Percentiles rank a stretch among this genome's conserved stretches.
Evolutionary conservation across 331 rosid species (phyloP).

Genomic region (Erythrophleum ivorense): DNA sequence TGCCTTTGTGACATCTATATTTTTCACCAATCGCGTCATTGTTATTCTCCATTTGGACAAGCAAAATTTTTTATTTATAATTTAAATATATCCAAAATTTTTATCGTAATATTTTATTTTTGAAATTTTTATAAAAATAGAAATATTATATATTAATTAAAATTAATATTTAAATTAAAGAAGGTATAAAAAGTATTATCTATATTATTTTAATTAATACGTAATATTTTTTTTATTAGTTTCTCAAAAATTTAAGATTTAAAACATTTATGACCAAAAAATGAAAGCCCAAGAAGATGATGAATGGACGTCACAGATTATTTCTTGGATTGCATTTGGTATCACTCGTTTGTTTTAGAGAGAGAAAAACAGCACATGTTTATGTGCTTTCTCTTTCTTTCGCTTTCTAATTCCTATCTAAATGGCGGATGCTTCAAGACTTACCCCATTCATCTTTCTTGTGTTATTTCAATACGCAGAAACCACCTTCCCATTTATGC

Average conservation of each 20-base stretch:
- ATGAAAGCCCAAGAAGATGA: slow-evolving; percentile 23
- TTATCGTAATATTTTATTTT: too few relatives aligned
- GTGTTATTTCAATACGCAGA: slow-evolving; percentile 29
- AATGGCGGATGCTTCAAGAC: slow-evolving; percentile 59
- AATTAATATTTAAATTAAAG: too few relatives aligned
- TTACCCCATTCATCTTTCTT: slow-evolving; percentile 31
- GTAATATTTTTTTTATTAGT: too few relatives aligned
- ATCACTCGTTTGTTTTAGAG: background rate
- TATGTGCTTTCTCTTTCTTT: slow-evolving; percentile 21
- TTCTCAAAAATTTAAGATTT: too few relatives aligned
- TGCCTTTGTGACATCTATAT: slow-evolving; percentile 12
- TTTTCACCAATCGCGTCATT: slow-evolving; percentile 41
- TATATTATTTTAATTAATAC: too few relatives aligned
- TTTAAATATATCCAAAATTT: background rate
- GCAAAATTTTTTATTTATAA: background rate
- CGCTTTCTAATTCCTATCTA: slow-evolving; percentile 39
- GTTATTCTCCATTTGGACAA: slow-evolving; percentile 15
- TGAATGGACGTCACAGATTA: slow-evolving; percentile 12
- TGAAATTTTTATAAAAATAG: too few relatives aligned
- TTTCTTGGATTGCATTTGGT: background rate
- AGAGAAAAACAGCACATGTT: background rate
- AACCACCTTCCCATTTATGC: slow-evolving; percentile 38
- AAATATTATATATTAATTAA: too few relatives aligned
- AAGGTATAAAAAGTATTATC: too few relatives aligned
- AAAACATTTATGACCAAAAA: background rate